Evolutionary conservation across 495 filamentous ascomycete species (phyloP), one percentile per base, ranked within the genome.

Genomic region (Lophiotrema nucula): DNA sequence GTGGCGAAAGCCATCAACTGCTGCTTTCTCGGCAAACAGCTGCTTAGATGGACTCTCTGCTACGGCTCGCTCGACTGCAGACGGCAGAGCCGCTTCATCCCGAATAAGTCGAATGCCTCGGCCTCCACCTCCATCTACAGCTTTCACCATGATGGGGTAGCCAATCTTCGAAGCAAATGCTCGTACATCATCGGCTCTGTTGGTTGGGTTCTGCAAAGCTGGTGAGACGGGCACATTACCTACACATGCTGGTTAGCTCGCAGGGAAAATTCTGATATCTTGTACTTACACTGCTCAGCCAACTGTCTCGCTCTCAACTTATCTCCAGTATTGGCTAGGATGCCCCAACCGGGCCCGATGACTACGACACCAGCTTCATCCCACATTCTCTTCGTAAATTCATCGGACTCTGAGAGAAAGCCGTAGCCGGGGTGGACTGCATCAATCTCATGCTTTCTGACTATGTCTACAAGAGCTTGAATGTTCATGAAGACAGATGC

Each of bases 401-500:
- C 79, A 13, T 77, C 67, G 48, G 75, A 82, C 62, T 86, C 83
- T 23, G 80, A 81, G 2, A 86, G 71, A 52, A 85, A 86, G 10
- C 83, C 83, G 70, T 86, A 86, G 0, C 83, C 83, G 0, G 83
- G 82, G 62, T 84, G 81, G 3, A 85, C 71, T 12, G 79, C 70
- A 54, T 85, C 78, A n/a, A 83, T 79, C 0, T 59, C 61, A 62
- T 83, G 67, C 41, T 78, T 70, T 53, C 76, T 74, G 4, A 53
- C 77, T 21, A 83, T 45, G 1, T 69, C 57, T 13, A 83, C 66
- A 0, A 85, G 64, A 4, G 72, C 53, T 12, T 69, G 41, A 28
- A 82, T 77, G 62, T 82, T 72, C 43, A 81, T 65, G 67, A 83
- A 84, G 2, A 76, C 72, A 0, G 74, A 66, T 15, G 81, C 67